Conservation (phyloP, 1,284 basidiomycete species). For the Cutaneotrichosporon cutaneum region DNA sequence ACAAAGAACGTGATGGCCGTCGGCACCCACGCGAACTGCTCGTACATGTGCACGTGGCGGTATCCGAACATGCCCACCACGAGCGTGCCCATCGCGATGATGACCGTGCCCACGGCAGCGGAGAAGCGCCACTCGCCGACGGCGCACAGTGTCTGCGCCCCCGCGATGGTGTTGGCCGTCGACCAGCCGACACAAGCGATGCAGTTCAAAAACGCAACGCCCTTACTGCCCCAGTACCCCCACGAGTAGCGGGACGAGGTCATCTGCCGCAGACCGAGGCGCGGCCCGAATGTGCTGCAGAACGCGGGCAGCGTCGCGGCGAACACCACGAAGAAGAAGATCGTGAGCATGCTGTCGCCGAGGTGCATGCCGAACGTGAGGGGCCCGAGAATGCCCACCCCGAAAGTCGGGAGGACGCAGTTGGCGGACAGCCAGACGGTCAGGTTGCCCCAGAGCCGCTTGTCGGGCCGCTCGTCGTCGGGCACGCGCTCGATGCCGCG, state of each 20-base stretch:
- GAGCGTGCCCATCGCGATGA: constrained; percentile 52
- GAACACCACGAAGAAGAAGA: constrained; percentile 38
- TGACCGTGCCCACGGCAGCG: constrained; percentile 42
- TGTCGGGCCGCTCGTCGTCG: constrained; percentile 33
- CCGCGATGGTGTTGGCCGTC: constrained; percentile 53
- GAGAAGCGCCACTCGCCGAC: constrained; percentile 46
- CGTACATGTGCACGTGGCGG: constrained; percentile 52
- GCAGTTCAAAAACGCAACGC: constrained; percentile 41
- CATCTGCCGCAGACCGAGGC: constrained; percentile 52
- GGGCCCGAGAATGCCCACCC: constrained; percentile 39
- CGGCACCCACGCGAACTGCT: constrained; percentile 53
- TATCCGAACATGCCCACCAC: constrained; percentile 55
- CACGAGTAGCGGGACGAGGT: constrained; percentile 52
- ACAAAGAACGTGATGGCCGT: constrained; percentile 53
- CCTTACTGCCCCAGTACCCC: constrained; percentile 47
- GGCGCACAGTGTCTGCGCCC: constrained; percentile 39
- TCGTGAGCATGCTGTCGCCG: constrained; percentile 40
- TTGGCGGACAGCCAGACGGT: constrained; percentile 40
- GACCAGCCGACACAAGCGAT: constrained; percentile 48
- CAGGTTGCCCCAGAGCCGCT: constrained; percentile 31
- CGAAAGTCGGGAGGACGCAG: constrained; percentile 44
- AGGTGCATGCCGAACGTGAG: constrained; percentile 35
- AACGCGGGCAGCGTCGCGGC: constrained; percentile 36
- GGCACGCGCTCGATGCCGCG: constrained; percentile 46
- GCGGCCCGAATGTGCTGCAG: constrained; percentile 43